Evolutionary conservation across 495 filamentous ascomycete genomes (phyloP), one percentile per base, ranked within the genome.

Genomic region (Schizothecium vesticola): DNA sequence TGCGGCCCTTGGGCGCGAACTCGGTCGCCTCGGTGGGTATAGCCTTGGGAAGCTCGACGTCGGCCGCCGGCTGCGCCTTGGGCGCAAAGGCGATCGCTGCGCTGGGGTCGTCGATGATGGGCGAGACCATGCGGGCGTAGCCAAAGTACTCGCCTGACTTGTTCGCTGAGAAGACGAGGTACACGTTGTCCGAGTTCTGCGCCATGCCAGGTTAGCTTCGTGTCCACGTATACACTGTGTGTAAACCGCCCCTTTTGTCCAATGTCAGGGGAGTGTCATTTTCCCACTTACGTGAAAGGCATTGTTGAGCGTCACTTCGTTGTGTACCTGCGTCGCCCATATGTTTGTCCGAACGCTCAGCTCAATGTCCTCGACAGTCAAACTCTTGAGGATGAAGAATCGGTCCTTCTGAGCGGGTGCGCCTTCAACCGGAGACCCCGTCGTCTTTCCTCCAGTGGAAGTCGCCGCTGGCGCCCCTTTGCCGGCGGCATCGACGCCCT

Each of bases 91-190:
- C 83, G 62, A 92, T 86, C 0, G 88, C 84, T 3, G 89, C 86
- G 2, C 85, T 84, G 28, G 89, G 86, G 72, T 94, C 89, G 64
- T 93, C 87, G 72, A 86, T 87, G 76, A 97, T 97, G 9, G 87
- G 84, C 61, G 95, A 97, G 21, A 84, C 83, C 95, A 98, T 99
- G 56, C 92, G 88, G 16, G 94, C 95, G 70, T 96, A 97, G 25
- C 95, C 95, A 77, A 95, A 97, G 73, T 97, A 99, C 78, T 97
- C 95, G 22, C 95, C 95, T 0, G 95, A 98, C 73, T 97, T 98
- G 80, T 98, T 99, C 13, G 94, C 95, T 16, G 94, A 97, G 78
- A 99, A 99, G 25, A 99, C 89, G 31, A 99, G 84, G 73, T 94
- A 97, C n/a, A 98, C 93, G 74, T 92, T 90, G 61, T 96, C 91